A percentile compares a stretch with the other conserved stretches of the same genome.
phyloP scores from a whole-genome alignment of 371 early-diverging fungal species.

The Mucor plumbeus region DNA sequence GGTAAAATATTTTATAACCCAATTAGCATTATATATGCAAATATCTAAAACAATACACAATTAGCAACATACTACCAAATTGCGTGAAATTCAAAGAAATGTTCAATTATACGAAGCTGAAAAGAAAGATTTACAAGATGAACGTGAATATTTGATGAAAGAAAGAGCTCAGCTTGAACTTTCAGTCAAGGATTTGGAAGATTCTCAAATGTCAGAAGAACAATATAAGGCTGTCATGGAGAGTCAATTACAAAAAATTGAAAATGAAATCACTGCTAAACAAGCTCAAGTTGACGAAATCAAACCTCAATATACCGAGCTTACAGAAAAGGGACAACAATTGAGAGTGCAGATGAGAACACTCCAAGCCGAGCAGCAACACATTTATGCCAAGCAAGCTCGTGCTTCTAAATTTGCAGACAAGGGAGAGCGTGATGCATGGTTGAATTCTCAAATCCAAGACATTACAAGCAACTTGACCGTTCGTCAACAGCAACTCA shows the following conservation, averaged over 20 bases:
- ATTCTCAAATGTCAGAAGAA: slow-evolving; percentile 49
- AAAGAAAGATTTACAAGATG: slow-evolving; percentile 62
- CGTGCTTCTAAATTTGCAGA: slow-evolving; percentile 76
- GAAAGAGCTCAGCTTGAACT: slow-evolving; percentile 63
- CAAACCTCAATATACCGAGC: slow-evolving; percentile 59
- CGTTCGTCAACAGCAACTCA: slow-evolving; percentile 57
- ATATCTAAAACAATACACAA: not conserved
- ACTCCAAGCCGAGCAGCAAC: slow-evolving; percentile 56
- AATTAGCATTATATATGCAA: too few species aligned
- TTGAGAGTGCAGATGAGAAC: slow-evolving; percentile 50
- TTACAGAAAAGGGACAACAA: slow-evolving; percentile 46
- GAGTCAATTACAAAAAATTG: slow-evolving; percentile 51
- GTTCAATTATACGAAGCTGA: slow-evolving; percentile 57
- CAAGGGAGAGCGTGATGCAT: slow-evolving; percentile 76
- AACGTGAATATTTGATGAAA: slow-evolving; percentile 59
- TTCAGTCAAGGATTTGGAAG: slow-evolving; percentile 59
- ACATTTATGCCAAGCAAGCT: slow-evolving; percentile 84
- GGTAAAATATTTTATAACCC: slow-evolving; percentile 28
- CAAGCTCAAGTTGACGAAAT: slow-evolving; percentile 58
- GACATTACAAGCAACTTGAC: slow-evolving; percentile 59
- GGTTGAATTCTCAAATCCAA: slow-evolving; percentile 73
- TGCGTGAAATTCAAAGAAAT: slow-evolving; percentile 51
- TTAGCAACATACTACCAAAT: slow-evolving; percentile 18
- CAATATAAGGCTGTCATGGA: slow-evolving; percentile 48
- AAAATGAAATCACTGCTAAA: slow-evolving; percentile 63